These are phyloP conservation scores for Melaleuca quinquenervia DNA, from an alignment of 345 rosid genomes.

Conservation along the genomic window DNA sequence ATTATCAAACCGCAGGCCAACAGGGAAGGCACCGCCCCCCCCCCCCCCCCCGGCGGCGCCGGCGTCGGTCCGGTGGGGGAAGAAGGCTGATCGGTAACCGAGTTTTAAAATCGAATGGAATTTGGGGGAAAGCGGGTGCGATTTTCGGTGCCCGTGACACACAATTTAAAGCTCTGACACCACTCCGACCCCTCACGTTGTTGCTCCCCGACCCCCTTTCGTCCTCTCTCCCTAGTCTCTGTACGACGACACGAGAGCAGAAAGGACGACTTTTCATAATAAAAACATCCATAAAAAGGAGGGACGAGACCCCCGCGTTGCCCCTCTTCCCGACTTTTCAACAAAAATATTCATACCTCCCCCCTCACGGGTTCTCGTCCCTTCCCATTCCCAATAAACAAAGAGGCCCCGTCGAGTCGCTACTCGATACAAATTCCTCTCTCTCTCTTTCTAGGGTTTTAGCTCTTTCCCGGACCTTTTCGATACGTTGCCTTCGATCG, in stretches of 20 bases:
- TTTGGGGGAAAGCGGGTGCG: background rate
- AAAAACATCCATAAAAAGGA: background rate
- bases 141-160: background rate
- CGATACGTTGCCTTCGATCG: too few species aligned
- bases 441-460: background rate
- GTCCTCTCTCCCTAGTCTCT: background rate
- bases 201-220: background rate
- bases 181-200: background rate
- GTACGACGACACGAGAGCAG: background rate
- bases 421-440: background rate
- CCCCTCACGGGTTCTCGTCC: background rate
- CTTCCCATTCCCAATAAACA: background rate
- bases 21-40: too few species aligned
- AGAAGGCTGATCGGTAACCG: too few species aligned
- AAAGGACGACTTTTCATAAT: background rate
- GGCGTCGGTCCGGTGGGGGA: too few species aligned
- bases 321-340: background rate
- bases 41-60: too few species aligned
- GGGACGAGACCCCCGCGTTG: too few species aligned
- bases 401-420: background rate
- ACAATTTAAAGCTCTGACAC: constrained; percentile 23
- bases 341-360: background rate
- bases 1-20: too few species aligned
- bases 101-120: too few species aligned
- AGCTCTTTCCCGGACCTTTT: too few species aligned